These are phyloP conservation scores for Monosporascus sp. DNA, from an alignment of 2,329 filamentous ascomycete species.

Conservation along the genomic window DNA sequence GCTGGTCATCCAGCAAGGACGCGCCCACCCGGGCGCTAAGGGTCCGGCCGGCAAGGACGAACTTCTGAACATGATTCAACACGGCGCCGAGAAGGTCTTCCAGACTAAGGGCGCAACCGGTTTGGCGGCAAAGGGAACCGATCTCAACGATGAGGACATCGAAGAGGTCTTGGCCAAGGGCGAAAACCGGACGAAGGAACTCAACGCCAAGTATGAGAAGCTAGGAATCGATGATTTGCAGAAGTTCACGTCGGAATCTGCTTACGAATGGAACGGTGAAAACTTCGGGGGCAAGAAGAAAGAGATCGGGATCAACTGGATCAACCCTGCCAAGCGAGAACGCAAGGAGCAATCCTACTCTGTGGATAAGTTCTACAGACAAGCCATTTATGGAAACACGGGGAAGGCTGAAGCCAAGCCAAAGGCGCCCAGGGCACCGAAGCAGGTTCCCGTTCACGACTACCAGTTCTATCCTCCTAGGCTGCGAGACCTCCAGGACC, in stretches of 20 bases:
- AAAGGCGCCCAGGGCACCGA: constrained; percentile 90
- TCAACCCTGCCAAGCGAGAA: constrained; percentile 96
- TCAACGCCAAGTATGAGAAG: constrained; percentile 94
- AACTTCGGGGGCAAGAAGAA: constrained; percentile 91
- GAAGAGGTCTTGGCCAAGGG: constrained; percentile 82
- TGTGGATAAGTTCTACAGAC: constrained; percentile 97
- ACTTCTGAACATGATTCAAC: constrained; percentile 95
- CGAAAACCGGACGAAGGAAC: constrained; percentile 79
- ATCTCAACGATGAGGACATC: constrained; percentile 82
- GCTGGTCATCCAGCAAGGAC: constrained; percentile 95
- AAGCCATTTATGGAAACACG: constrained; percentile 72
- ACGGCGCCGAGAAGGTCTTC: constrained; percentile 95
- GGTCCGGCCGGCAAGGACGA: constrained; percentile 94
- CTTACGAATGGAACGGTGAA: constrained; percentile 98
- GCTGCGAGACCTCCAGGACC: constrained; percentile 85
- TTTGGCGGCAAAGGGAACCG: constrained; percentile 52
- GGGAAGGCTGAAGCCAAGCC: constrained; percentile 80
- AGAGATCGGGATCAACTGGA: constrained; percentile 90
- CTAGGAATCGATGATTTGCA: constrained; percentile 94
- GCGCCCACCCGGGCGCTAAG: constrained; percentile 84
- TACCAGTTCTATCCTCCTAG: constrained; percentile 93
- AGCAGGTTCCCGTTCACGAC: constrained; percentile 87
- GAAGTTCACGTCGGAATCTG: constrained; percentile 95
- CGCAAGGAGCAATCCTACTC: constrained; percentile 97
- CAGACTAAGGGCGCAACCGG: constrained; percentile 63